A percentile compares a stretch with the other conserved stretches of the same genome.
Evolutionary conservation across 441 rosid genomes (phyloP).

Genomic region (Eruca vesicaria): DNA sequence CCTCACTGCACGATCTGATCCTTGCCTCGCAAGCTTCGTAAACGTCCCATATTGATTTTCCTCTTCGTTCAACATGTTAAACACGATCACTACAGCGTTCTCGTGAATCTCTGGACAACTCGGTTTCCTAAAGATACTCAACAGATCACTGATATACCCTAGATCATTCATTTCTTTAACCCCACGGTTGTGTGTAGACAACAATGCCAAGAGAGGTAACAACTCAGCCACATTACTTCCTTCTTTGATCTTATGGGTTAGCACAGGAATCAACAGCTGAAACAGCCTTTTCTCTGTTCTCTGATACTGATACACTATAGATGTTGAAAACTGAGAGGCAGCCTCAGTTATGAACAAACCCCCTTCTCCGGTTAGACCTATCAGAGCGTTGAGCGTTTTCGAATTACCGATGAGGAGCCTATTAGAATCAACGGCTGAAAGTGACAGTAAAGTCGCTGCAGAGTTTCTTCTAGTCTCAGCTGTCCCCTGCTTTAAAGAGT

Average conservation of each 20-base stretch:
- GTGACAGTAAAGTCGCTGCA: conserved; percentile 48
- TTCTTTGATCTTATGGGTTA: conserved; percentile 36
- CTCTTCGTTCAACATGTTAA: conserved; percentile 40
- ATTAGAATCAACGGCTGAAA: conserved; percentile 33
- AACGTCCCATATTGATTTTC: conserved; percentile 38
- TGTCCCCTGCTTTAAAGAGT: conserved; percentile 37
- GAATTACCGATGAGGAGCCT: conserved; percentile 38
- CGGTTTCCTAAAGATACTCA: conserved; percentile 40
- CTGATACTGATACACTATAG: conserved; percentile 20
- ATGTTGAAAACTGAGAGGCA: conserved; percentile 41
- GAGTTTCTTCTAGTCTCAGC: conserved; percentile 45
- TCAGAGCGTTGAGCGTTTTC: conserved; percentile 39
- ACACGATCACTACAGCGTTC: conserved; percentile 41
- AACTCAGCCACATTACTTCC: conserved; percentile 41
- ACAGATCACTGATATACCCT: conserved; percentile 37
- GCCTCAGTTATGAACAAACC: conserved; percentile 44
- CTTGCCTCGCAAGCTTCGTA: conserved; percentile 37
- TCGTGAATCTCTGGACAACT: conserved; percentile 35
- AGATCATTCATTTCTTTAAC: conserved; percentile 36
- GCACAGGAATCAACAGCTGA: conserved; percentile 33
- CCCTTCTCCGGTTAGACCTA: conserved; percentile 42
- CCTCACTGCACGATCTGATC: conserved; percentile 49
- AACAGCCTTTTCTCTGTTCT: conserved; percentile 38
- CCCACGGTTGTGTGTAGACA: conserved; percentile 35
- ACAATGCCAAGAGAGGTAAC: conserved; percentile 43